Percentiles rank a stretch among this genome's conserved stretches.
Conservation (phyloP, 306 rosid genomes). For the Vicia faba region DNA sequence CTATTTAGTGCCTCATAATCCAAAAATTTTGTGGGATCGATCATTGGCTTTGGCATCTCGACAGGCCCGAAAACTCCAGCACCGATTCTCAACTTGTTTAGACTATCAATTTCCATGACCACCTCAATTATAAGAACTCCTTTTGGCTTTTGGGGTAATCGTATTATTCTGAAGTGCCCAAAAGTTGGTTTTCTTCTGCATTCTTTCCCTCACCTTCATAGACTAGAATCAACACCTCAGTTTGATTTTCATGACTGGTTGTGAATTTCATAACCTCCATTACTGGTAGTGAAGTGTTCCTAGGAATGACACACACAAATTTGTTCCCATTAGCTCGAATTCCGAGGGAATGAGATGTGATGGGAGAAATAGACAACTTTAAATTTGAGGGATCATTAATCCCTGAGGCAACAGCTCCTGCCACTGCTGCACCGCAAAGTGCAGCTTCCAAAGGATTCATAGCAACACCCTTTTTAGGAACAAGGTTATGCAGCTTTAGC, state of each 20-base stretch:
- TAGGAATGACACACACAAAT: constrained; percentile 60
- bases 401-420: constrained; percentile 85
- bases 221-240: constrained; percentile 64
- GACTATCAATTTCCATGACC: no score
- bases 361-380: constrained; percentile 65
- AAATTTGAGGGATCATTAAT: constrained; percentile 38
- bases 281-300: constrained; percentile 73
- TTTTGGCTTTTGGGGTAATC: no score
- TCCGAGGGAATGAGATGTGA: constrained; percentile 76
- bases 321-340: constrained; percentile 64
- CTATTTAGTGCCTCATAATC: no score
- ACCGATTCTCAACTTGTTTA: no score
- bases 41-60: no score
- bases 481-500: constrained; percentile 46
- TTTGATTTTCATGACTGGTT: constrained; percentile 71
- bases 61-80: no score
- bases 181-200: no score
- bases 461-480: background rate
- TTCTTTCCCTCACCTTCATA: constrained; percentile 43
- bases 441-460: constrained; percentile 71
- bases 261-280: constrained; percentile 66
- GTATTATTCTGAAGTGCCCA: no score
- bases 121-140: no score
- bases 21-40: no score
- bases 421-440: constrained; percentile 79